Evolutionary conservation across 208 protist genomes (phyloP), one percentile per base, ranked within the genome.

Genomic region (Jaenimonas drosophilae): DNA sequence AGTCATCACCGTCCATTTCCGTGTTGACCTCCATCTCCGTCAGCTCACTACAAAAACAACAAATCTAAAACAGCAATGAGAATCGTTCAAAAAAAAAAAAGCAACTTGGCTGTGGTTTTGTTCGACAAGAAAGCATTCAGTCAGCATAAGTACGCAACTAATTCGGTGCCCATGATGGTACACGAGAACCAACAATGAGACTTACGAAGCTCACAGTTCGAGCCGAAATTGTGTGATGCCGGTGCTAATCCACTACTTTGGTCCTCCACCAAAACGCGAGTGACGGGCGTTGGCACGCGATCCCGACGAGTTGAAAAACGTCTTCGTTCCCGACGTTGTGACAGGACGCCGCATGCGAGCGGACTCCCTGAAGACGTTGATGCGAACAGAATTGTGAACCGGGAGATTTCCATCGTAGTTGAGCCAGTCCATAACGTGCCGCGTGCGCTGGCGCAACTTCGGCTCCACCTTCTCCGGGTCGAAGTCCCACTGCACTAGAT

Each of bases 391-490:
- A 36, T 71, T 70, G 69, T 88, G 76, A 12, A 69, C 83, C 12
- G 84, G 84, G 25, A 92, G 57, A 31, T 86, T 85, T 30, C 79
- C 84, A 40, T 92, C 84, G 64, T 83, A 85, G 53, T 89, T 92
- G 26, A 92, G 56, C 77, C 84, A 88, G 51, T 89, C 62, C 14
- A 89, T 38, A 14, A 89, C 73, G 49, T 88, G 74, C 6, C 65
- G 68, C 20, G 72, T 88, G 46, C 84, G 74, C 29, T 59, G 45
- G n/a, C 49, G 64, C 49, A 92, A 33, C 24, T 54, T 34, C 11
- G 84, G 84, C 29, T 41, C 63, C 26, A 83, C 71, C 20, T 57
- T 49, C 20, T 41, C 56, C 6, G 76, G 67, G 3, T 88, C 84
- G 49, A 79, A 88, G 64, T 88, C 79, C 95, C 61, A 94, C 44